phyloP scores from a whole-genome alignment of 2,329 filamentous ascomycete species.

The Exophiala oligosperma region DNA sequence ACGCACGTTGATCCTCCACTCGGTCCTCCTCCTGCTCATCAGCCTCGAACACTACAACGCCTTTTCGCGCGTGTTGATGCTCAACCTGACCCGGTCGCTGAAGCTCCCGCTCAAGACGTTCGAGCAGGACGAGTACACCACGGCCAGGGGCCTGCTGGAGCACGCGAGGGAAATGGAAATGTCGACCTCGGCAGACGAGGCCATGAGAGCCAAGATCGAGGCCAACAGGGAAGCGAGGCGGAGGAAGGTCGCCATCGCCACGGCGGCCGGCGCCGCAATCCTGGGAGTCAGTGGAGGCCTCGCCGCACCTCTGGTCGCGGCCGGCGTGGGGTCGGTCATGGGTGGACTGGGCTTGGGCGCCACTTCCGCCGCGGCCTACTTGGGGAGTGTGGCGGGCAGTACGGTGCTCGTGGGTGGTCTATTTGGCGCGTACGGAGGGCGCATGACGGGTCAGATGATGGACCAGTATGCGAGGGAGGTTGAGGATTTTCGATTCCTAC shows the following conservation, averaged over 20 bases:
- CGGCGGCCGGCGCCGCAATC: constrained; percentile 81
- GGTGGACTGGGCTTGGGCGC: constrained; percentile 73
- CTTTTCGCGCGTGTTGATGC: constrained; percentile 69
- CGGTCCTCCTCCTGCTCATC: constrained; percentile 69
- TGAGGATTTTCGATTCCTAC: constrained; percentile 83
- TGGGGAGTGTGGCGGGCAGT: constrained; percentile 79
- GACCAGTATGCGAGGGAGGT: constrained; percentile 85
- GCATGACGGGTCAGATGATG: constrained; percentile 82
- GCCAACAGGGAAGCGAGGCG: constrained; percentile 65
- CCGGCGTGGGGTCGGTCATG: constrained; percentile 76
- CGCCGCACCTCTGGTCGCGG: constrained; percentile 72
- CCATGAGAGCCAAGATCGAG: constrained; percentile 70
- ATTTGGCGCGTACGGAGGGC: constrained; percentile 87
- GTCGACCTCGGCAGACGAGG: constrained; percentile 62
- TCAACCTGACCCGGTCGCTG: constrained; percentile 70
- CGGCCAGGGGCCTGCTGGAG: constrained; percentile 72
- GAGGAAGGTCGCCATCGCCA: constrained; percentile 83
- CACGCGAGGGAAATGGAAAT: constrained; percentile 69
- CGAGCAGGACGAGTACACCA: constrained; percentile 69
- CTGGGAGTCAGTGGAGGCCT: constrained; percentile 82
- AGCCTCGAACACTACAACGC: constrained; percentile 76
- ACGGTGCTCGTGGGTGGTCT: constrained; percentile 77
- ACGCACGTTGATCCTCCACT: constrained; percentile 68
- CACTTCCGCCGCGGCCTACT: constrained; percentile 71
- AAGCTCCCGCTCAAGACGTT: constrained; percentile 65